Base-by-base conservation (phyloP, 148 eudicot species). In the Fallopia convolvulus region DNA sequence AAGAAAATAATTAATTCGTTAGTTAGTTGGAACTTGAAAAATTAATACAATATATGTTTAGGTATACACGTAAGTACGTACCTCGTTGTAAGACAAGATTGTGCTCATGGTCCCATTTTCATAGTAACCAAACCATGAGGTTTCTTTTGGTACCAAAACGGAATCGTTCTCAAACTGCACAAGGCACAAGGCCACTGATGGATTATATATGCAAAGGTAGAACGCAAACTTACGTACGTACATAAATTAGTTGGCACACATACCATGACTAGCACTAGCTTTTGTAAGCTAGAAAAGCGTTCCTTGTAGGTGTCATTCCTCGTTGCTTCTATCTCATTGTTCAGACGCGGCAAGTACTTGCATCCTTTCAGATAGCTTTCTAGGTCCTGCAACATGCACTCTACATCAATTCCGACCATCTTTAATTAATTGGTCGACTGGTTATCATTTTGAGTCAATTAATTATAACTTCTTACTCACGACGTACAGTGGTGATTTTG, bases 41-140 rank as follows among this genome's bases (percentile, higher is more conserved):
- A 75, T 9, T 26, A 26, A 26, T 26, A 26, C 30, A 26, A 1
- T 26, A 26, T 26, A 26, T 26, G 30, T 26, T 26, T 26, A 26
- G 30, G 30, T 26, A 26, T 26, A 1, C 30, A 8, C 10, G 20
- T 17, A 12, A 12, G 71, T 84, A 89, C 92, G 87, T 89, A 89
- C 92, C 88, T 89, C 82, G 33, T 89, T 83, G 63, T 89, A 83
- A 42, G 87, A 82, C 78, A 89, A 81, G 70, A 87, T 46, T 14
- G 84, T 74, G 48, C 58, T 74, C 77, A 75, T 80, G 4, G 83
- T 76, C 48, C 88, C 92, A 78, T 89, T 84, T 39, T 85, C 82
- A 52, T 53, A 89, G 70, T 82, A 89, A 18, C 90, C 88, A 80
- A 89, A 89, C 88, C 82, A 86, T 44, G 92, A 85, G 2, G 92